Evolutionary conservation across 805 yeast genomes (phyloP), one percentile per base, ranked within the genome.

Genomic region (Saturnispora mendoncae): DNA sequence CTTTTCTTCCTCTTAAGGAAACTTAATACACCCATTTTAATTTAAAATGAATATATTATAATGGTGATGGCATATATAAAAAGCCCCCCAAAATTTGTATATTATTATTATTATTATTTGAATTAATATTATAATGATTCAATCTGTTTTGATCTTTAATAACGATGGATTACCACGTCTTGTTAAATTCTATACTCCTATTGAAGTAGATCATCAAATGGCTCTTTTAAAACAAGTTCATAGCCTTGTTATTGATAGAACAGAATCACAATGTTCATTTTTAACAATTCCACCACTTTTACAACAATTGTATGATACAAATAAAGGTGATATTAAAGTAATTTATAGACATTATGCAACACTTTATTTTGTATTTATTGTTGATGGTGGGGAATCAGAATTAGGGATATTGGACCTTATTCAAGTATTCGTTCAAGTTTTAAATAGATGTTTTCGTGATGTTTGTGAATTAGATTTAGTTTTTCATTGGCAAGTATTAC

Each of bases 401-500:
- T 69, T 92, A 31, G 97, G 97, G 1, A 90, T 90, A 36, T 63
- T 92, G 34, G 98, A 92, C 60, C 65, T 92, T 55, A 90, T 92
- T 43, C 98, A 92, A 59, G 97, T 92, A 33, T 90, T 92, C 68
- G 98, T 92, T 3, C 97, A 92, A 60, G 83, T 94, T 40, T 69
- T 92, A 49, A 95, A 92, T 58, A 77, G 82, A 44, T 92, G 98
- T 61, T 92, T 92, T 62, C 80, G 79, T 46, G 88, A 87, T 54
- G 98, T 92, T 6, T 88, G 96, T 60, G 98, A 92, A 57, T 69
- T 92, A 51, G 98, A 92, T 62, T 69, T 92, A 47, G 96, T 92
- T n/a, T 90, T 88, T 64, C 97, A 97, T 14, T 92, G 98, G 97
- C 97, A 92, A 62, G 94, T 87, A 4, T 66, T 90, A 25, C 94